Evolutionary conservation across 2,329 filamentous ascomycete genomes (phyloP).

Genomic region (Cladorrhinum sp.): DNA sequence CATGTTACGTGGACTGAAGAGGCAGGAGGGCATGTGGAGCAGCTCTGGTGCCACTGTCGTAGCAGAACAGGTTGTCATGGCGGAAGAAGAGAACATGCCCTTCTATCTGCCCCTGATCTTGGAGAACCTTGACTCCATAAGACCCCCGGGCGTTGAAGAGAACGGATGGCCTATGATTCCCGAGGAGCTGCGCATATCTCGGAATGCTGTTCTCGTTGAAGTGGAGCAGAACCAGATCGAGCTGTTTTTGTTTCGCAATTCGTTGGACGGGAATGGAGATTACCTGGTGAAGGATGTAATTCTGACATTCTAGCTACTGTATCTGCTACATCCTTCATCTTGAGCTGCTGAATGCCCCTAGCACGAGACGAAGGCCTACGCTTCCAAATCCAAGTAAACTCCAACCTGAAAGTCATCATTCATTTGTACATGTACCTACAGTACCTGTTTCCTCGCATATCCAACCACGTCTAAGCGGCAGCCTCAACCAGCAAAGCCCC

Average conservation of each 20-base stretch:
- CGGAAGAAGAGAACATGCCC: constrained; percentile 21
- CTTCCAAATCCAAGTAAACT: too few relatives aligned
- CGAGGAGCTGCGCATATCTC: neutral
- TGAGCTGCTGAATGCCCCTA: too few relatives aligned
- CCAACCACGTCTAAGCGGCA: too few relatives aligned
- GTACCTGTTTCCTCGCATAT: too few relatives aligned
- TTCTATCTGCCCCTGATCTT: constrained; percentile 9
- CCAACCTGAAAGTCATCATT: too few relatives aligned
- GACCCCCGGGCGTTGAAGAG: neutral
- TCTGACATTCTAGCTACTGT: neutral
- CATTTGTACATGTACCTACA: too few relatives aligned
- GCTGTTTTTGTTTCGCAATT: neutral
- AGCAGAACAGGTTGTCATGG: constrained; percentile 21
- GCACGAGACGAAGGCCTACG: too few relatives aligned
- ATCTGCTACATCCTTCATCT: too few relatives aligned
- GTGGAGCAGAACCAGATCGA: neutral
- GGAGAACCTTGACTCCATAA: constrained; percentile 1
- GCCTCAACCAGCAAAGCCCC: too few relatives aligned
- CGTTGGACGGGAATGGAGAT: neutral
- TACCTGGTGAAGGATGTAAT: neutral
- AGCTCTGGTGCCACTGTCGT: constrained; percentile 32
- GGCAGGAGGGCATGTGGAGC: constrained; percentile 35
- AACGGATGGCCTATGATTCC: neutral
- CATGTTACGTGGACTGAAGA: constrained; percentile 27
- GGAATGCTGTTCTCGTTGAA: neutral